phyloP scores from a whole-genome alignment of 352 stramenopile genomes.

The Globisporangium barbulae region DNA sequence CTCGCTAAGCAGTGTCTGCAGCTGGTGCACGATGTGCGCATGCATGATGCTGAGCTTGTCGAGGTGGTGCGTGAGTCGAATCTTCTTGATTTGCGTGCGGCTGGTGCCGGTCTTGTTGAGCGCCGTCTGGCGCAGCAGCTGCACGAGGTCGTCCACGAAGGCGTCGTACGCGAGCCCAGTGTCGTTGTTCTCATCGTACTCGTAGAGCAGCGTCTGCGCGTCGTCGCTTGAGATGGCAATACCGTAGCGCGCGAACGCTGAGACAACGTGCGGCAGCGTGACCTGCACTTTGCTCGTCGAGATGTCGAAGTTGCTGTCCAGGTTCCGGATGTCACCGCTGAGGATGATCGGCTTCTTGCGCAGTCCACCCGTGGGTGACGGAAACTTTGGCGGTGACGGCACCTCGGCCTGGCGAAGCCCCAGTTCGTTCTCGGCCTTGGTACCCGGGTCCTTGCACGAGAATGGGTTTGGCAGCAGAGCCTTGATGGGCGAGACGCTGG shows the following conservation, averaged over 20 bases:
- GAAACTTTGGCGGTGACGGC: slow-evolving; percentile 11
- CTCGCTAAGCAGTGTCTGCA: slow-evolving; percentile 39
- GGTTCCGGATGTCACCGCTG: slow-evolving; percentile 66
- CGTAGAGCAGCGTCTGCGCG: slow-evolving; percentile 54
- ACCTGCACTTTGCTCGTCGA: slow-evolving; percentile 38
- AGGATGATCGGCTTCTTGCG: slow-evolving; percentile 68
- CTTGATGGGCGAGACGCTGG: slow-evolving; percentile 50
- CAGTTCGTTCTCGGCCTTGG: slow-evolving; percentile 10
- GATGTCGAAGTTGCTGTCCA: slow-evolving; percentile 65
- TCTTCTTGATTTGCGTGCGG: slow-evolving; percentile 55
- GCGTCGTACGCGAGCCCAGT: slow-evolving; percentile 41
- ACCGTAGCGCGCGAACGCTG: slow-evolving; percentile 45
- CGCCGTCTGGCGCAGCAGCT: slow-evolving; percentile 38
- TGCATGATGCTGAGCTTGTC: slow-evolving; percentile 47
- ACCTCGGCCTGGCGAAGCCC: slow-evolving; percentile 29
- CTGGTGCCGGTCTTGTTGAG: slow-evolving; percentile 34
- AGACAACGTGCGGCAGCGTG: slow-evolving; percentile 40
- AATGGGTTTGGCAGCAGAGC: slow-evolving; percentile 16
- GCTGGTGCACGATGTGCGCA: slow-evolving; percentile 36
- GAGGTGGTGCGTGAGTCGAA: slow-evolving; percentile 45
- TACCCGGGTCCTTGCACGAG: slow-evolving; percentile 9
- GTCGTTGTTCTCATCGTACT: slow-evolving; percentile 84
- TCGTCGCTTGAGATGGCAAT: slow-evolving; percentile 51
- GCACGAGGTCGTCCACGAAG: slow-evolving; percentile 63
- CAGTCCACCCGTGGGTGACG: slow-evolving; percentile 21